Percentiles rank a stretch among this genome's conserved stretches.
Conservation (phyloP, 23 red algal species). For the Agarophyton chilense region DNA sequence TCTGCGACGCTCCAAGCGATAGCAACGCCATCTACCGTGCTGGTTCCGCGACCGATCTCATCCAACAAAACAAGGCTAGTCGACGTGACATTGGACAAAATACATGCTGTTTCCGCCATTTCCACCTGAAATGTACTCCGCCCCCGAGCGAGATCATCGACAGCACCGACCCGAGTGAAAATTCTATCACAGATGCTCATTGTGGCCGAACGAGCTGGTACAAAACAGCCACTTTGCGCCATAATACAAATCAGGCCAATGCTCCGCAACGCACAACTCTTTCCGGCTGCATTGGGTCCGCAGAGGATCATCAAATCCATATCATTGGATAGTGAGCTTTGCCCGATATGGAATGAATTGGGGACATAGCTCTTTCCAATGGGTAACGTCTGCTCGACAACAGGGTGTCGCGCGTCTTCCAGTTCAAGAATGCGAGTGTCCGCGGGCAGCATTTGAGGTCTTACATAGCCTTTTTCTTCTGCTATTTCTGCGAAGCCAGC, state of each 20-base stretch:
- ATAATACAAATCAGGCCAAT: conserved; percentile 81
- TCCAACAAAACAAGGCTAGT: conserved; percentile 87
- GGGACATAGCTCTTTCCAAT: conserved; percentile 77
- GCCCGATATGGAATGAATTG: conserved; percentile 77
- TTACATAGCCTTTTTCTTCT: conserved; percentile 61
- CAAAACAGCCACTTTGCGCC: conserved; percentile 88
- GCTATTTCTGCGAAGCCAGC: conserved; percentile 83
- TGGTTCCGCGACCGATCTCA: conserved; percentile 93
- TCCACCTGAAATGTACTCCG: conserved; percentile 96
- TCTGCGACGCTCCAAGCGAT: conserved; percentile 86
- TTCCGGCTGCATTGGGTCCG: conserved; percentile 80
- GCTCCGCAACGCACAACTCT: conserved; percentile 84
- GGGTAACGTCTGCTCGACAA: conserved; percentile 89
- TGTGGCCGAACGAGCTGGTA: conserved; percentile 69
- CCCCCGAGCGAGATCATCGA: conserved; percentile 86
- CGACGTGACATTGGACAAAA: conserved; percentile 67
- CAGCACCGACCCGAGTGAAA: conserved; percentile 93
- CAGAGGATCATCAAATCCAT: conserved; percentile 53
- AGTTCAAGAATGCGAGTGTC: conserved; percentile 53
- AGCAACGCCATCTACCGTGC: conserved; percentile 79
- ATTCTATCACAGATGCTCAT: conserved; percentile 79
- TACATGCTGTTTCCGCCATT: conserved; percentile 93
- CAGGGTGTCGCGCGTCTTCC: conserved; percentile 75
- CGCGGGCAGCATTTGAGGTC: conserved; percentile 51
- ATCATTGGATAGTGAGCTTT: not conserved